These are phyloP conservation scores for Plasmodium gallinaceum DNA, from an alignment of 169 alveolate species.

Conservation along the genomic window DNA sequence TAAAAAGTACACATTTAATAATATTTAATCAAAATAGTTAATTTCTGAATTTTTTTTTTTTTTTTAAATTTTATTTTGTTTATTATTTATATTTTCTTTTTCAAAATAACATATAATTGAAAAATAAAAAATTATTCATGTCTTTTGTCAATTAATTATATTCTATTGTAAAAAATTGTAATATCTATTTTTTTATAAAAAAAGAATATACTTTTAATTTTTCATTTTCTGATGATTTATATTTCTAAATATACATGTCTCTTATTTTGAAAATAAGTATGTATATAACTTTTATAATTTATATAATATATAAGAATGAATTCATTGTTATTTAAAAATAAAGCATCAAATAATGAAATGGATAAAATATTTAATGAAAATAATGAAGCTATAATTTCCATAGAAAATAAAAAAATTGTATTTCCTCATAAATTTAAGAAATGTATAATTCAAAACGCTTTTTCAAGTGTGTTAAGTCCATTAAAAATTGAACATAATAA, in stretches of 20 bases:
- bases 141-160: neutral
- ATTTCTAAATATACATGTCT: slow-evolving; percentile 19
- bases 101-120: neutral
- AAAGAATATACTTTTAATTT: neutral
- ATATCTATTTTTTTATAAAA: slow-evolving; percentile 5
- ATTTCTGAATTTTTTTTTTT: neutral
- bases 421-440: slow-evolving; percentile 21
- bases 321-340: slow-evolving; percentile 11
- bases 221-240: neutral
- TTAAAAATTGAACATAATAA: slow-evolving; percentile 10
- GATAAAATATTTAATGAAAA: slow-evolving; percentile 22
- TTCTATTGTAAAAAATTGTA: too few species aligned
- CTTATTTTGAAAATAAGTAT: slow-evolving; percentile 8
- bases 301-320: slow-evolving; percentile 22
- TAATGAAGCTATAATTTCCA: slow-evolving; percentile 40
- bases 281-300: slow-evolving; percentile 4
- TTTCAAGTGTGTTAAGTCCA: slow-evolving; percentile 24
- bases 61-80: neutral
- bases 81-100: neutral
- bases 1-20: neutral
- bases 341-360: slow-evolving; percentile 20
- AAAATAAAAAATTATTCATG: neutral
- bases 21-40: slow-evolving; percentile 4
- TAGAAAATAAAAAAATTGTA: slow-evolving; percentile 40
- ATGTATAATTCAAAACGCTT: slow-evolving; percentile 6